These are phyloP conservation scores for Xylariaceae sp. DNA, from an alignment of 2,329 filamentous ascomycete genomes.

Conservation along the genomic window DNA sequence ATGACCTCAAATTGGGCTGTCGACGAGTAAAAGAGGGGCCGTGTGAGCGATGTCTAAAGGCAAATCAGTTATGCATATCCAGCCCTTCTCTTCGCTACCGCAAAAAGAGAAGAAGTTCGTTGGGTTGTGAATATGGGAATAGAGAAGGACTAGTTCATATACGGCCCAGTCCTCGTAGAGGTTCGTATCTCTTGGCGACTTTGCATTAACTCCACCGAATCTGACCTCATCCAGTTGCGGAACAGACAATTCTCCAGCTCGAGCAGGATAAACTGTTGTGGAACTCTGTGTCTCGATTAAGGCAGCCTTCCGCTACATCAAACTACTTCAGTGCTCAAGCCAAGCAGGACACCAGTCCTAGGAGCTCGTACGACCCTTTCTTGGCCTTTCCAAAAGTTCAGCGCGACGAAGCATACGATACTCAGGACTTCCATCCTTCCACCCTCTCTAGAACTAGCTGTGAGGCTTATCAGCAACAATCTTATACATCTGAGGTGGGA, in stretches of 20 bases:
- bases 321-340: not conserved
- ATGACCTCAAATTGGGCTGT: conserved; percentile 54
- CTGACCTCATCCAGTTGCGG: conserved; percentile 1
- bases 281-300: conserved; percentile 20
- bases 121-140: not conserved
- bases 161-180: conserved; percentile 6
- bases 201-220: not conserved
- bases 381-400: not conserved
- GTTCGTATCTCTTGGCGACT: conserved; percentile 1
- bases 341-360: not conserved
- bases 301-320: conserved; percentile 2
- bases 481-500: not conserved
- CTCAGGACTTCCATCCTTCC: not conserved
- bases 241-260: not conserved
- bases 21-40: conserved; percentile 48
- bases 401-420: not conserved
- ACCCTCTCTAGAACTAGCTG: not conserved
- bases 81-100: conserved; percentile 49
- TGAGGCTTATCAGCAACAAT: not conserved
- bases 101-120: conserved; percentile 3
- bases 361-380: not conserved
- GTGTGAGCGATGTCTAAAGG: conserved; percentile 51
- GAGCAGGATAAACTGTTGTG: conserved; percentile 6
- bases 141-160: conserved; percentile 6
- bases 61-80: conserved; percentile 51